Conservation (phyloP, 2,329 filamentous ascomycete genomes). For the Fusarium sp. region DNA sequence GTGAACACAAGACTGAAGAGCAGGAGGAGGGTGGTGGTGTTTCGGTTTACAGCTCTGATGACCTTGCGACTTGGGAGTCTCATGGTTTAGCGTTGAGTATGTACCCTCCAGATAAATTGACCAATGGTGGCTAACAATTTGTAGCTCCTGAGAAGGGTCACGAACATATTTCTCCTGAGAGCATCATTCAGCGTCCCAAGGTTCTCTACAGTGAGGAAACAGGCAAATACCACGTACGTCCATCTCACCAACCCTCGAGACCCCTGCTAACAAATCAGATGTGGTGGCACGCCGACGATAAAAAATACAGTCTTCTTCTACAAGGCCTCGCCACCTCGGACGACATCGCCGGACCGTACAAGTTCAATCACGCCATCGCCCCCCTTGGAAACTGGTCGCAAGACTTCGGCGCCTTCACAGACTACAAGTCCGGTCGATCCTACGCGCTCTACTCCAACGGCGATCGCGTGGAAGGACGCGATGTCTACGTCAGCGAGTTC, state of each 20-base stretch:
- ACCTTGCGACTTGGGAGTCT: slow-evolving; percentile 70
- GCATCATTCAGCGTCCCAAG: slow-evolving; percentile 73
- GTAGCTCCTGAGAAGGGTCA: slow-evolving; percentile 66
- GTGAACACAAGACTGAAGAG: slow-evolving; percentile 71
- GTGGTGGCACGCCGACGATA: slow-evolving; percentile 74
- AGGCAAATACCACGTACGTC: slow-evolving; percentile 67
- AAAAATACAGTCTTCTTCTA: slow-evolving; percentile 67
- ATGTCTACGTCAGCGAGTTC: slow-evolving; percentile 69
- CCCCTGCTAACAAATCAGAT: slow-evolving; percentile 55
- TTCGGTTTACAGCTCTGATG: slow-evolving; percentile 71
- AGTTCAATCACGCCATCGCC: slow-evolving; percentile 65
- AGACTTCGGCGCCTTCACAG: slow-evolving; percentile 72
- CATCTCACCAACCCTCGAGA: too few relatives aligned
- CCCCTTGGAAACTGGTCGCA: slow-evolving; percentile 74
- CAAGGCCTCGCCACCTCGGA: slow-evolving; percentile 69
- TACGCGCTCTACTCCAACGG: slow-evolving; percentile 73
- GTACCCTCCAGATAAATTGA: slow-evolving; percentile 1
- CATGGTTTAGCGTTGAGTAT: slow-evolving; percentile 69
- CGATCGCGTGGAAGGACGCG: slow-evolving; percentile 66
- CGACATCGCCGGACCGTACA: slow-evolving; percentile 66
- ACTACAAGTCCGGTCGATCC: slow-evolving; percentile 68
- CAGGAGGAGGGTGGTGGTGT: slow-evolving; percentile 72
- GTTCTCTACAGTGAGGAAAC: slow-evolving; percentile 69
- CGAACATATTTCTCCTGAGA: slow-evolving; percentile 65
- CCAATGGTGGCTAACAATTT: accelerated